A percentile compares a stretch with the other conserved stretches of the same genome.
These are phyloP conservation scores for Suhomyces anneliseae DNA, from an alignment of 1,139 yeast species.

Conservation along the genomic window DNA sequence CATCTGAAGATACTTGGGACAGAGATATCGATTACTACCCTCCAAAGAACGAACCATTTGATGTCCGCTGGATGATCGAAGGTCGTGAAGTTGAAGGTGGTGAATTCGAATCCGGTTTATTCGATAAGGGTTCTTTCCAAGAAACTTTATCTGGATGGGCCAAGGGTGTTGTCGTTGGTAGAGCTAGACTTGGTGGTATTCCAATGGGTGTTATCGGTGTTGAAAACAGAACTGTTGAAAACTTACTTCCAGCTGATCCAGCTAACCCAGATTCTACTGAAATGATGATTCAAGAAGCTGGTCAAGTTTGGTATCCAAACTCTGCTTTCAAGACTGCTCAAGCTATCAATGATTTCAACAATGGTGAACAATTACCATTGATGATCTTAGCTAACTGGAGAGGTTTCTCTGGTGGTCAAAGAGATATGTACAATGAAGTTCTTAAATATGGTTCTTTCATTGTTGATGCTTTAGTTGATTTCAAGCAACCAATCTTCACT, in stretches of 20 bases:
- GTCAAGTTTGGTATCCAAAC: conserved; percentile 99
- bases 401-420: conserved; percentile 99
- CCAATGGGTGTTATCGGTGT: conserved; percentile 98
- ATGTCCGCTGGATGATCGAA: conserved; percentile 92
- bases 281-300: conserved; percentile 87
- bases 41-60: conserved; percentile 69
- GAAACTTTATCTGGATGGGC: conserved; percentile 99
- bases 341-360: conserved; percentile 94
- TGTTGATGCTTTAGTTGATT: conserved; percentile 94
- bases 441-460: conserved; percentile 94
- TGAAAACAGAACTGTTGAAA: conserved; percentile 87
- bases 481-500: conserved; percentile 93
- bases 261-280: conserved; percentile 96
- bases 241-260: conserved; percentile 93
- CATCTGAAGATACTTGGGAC: conserved; percentile 85
- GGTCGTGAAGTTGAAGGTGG: conserved; percentile 74
- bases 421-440: conserved; percentile 98
- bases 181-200: conserved; percentile 98
- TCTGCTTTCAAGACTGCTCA: conserved; percentile 98
- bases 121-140: conserved; percentile 89
- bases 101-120: conserved; percentile 78
- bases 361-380: conserved; percentile 96
- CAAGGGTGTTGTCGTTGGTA: conserved; percentile 95
- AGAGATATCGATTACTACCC: conserved; percentile 87
- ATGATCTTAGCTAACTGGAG: conserved; percentile 99